Conservation (phyloP, 2,329 filamentous ascomycete species). For the Cladosporium austrohemisphaericum region DNA sequence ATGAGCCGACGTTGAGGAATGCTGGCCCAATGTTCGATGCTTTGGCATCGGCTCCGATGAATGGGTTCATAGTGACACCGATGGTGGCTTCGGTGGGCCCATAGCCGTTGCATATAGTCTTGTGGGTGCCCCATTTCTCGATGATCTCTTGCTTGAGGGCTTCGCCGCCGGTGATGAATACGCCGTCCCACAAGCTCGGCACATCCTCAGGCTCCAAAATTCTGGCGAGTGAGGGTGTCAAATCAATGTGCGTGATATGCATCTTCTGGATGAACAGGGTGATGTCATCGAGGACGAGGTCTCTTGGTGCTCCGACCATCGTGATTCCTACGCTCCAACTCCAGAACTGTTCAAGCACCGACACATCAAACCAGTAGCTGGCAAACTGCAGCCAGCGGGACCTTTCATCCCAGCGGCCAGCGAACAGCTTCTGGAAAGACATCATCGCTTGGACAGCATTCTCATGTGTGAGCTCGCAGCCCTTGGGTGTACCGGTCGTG, state of each 20-base stretch:
- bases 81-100: constrained; percentile 93
- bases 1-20: constrained; percentile 83
- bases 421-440: constrained; percentile 76
- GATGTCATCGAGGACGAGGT: constrained; percentile 81
- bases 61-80: constrained; percentile 83
- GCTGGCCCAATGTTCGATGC: constrained; percentile 83
- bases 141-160: constrained; percentile 84
- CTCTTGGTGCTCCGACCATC: constrained; percentile 75
- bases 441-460: constrained; percentile 88
- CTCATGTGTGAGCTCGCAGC: constrained; percentile 82
- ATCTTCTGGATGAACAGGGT: constrained; percentile 67
- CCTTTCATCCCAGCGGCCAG: constrained; percentile 64
- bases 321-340: constrained; percentile 89
- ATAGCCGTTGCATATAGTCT: constrained; percentile 84
- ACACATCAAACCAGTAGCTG: constrained; percentile 91
- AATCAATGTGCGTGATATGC: constrained; percentile 81
- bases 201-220: constrained; percentile 76
- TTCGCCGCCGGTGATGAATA: constrained; percentile 92
- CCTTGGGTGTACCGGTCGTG: constrained; percentile 81
- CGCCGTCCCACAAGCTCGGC: constrained; percentile 71
- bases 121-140: constrained; percentile 74
- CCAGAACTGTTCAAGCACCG: constrained; percentile 91
- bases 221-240: constrained; percentile 82
- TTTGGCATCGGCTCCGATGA: constrained; percentile 72
- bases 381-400: constrained; percentile 92